Conservation (phyloP, 78 protist genomes). For the Ministeria vibrans region DNA sequence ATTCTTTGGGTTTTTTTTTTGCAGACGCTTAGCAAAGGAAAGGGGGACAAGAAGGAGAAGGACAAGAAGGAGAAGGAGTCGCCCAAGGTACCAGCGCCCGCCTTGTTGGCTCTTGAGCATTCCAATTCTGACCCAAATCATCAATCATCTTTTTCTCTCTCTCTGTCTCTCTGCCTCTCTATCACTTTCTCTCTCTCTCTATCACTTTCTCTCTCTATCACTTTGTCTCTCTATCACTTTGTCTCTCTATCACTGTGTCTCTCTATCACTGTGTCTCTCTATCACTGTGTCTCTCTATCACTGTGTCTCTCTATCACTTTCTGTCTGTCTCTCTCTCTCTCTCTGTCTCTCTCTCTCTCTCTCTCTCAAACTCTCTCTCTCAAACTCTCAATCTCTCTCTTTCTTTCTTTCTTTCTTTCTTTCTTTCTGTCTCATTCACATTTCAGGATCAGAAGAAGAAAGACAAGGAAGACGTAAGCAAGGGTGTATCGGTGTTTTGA, state of each 20-base stretch:
- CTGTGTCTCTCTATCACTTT: background rate
- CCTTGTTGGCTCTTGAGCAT: background rate
- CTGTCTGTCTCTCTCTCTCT: background rate
- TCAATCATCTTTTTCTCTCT: background rate
- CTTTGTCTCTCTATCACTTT: background rate
- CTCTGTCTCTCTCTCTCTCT: background rate
- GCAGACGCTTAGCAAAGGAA: no score
- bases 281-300: background rate
- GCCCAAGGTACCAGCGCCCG: background rate
- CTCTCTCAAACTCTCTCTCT: background rate
- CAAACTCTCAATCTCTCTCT: no score
- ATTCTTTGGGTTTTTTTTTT: no score
- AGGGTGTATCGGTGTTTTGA: background rate
- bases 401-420: no score
- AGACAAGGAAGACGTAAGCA: background rate
- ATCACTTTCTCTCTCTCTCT: background rate
- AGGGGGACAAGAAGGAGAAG: background rate
- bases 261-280: background rate
- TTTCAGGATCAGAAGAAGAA: no score
- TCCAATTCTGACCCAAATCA: background rate
- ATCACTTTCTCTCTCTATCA: background rate
- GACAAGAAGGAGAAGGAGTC: background rate
- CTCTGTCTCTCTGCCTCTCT: slow-evolving; percentile 4
- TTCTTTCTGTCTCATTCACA: no score
- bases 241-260: no score